Evolutionary conservation across 106 monocot species (phyloP).

Genomic region (Apostasia shenzhenica): DNA sequence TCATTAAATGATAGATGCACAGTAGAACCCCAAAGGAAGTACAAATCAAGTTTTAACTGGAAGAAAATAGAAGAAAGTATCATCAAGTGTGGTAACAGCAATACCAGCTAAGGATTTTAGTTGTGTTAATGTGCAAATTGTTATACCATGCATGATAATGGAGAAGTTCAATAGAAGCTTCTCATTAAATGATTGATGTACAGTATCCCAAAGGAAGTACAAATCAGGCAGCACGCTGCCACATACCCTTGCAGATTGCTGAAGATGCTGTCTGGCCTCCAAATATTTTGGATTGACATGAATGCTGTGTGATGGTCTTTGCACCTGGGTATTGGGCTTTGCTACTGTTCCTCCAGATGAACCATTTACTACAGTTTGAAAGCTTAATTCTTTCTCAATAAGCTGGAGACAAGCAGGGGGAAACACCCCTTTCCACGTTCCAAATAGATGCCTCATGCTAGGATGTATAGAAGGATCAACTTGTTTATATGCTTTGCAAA

Average conservation of each 20-base stretch:
- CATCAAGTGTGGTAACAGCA: too few relatives aligned
- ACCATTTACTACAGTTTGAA: slow-evolving; percentile 48
- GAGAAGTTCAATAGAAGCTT: too few relatives aligned
- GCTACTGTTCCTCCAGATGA: slow-evolving; percentile 55
- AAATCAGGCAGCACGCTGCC: too few relatives aligned
- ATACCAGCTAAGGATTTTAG: too few relatives aligned
- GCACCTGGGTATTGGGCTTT: slow-evolving; percentile 54
- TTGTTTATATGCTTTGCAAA: slow-evolving; percentile 92
- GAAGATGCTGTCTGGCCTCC: slow-evolving; percentile 81
- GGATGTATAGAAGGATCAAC: slow-evolving; percentile 85
- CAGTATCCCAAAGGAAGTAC: too few relatives aligned
- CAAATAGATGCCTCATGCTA: slow-evolving; percentile 96
- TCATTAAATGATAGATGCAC: too few relatives aligned
- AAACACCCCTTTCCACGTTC: slow-evolving; percentile 97
- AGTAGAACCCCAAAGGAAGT: too few relatives aligned
- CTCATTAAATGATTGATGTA: too few relatives aligned
- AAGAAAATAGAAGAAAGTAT: too few relatives aligned
- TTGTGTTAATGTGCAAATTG: too few relatives aligned
- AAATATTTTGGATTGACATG: slow-evolving; percentile 98
- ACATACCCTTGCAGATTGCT: slow-evolving; percentile 52
- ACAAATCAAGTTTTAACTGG: too few relatives aligned
- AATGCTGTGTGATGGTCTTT: slow-evolving; percentile 67
- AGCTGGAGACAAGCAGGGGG: slow-evolving; percentile 58
- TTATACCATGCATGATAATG: too few relatives aligned
- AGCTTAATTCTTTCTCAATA: slow-evolving; percentile 89